Evolutionary conservation across 495 filamentous ascomycete species (phyloP).

Genomic region (Penicillium arizonense): DNA sequence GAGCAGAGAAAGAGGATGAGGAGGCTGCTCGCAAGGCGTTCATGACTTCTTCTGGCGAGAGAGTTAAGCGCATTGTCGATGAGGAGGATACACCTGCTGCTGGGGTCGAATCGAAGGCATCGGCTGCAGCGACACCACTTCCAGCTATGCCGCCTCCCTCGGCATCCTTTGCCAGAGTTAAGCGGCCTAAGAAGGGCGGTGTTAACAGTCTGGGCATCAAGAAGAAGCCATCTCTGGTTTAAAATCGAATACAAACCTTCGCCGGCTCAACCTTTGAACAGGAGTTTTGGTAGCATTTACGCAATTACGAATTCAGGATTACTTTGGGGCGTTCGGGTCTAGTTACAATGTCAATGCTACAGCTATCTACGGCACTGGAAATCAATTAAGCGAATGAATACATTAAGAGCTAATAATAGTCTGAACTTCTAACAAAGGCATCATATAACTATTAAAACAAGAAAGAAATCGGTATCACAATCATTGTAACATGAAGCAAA

Average conservation of each 20-base stretch:
- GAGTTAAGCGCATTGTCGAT: constrained; percentile 48
- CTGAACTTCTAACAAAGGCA: constrained; percentile 10
- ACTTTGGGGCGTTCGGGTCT: background rate
- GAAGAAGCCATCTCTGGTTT: constrained; percentile 67
- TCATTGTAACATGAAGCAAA: constrained; percentile 16
- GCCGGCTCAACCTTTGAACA: too few relatives aligned
- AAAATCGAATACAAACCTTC: background rate
- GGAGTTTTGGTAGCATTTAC: background rate
- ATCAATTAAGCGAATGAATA: constrained; percentile 8
- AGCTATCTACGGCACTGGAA: background rate
- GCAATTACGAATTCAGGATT: background rate
- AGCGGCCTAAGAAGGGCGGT: constrained; percentile 82
- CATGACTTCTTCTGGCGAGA: constrained; percentile 57
- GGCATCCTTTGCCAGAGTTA: constrained; percentile 72
- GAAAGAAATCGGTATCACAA: constrained; percentile 25
- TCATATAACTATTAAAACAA: constrained; percentile 21
- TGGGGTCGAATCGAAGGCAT: constrained; percentile 21
- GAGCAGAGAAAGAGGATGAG: constrained; percentile 79
- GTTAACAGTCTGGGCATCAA: constrained; percentile 79
- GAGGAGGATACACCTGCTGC: constrained; percentile 37
- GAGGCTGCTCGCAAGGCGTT: constrained; percentile 82
- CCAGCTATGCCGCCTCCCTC: constrained; percentile 46
- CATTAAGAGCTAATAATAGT: constrained; percentile 8
- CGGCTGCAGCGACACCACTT: constrained; percentile 13
- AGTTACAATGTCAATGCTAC: too few relatives aligned